Evolutionary conservation across 139 green algal genomes (phyloP).

Genomic region (Pleodorina starrii): DNA sequence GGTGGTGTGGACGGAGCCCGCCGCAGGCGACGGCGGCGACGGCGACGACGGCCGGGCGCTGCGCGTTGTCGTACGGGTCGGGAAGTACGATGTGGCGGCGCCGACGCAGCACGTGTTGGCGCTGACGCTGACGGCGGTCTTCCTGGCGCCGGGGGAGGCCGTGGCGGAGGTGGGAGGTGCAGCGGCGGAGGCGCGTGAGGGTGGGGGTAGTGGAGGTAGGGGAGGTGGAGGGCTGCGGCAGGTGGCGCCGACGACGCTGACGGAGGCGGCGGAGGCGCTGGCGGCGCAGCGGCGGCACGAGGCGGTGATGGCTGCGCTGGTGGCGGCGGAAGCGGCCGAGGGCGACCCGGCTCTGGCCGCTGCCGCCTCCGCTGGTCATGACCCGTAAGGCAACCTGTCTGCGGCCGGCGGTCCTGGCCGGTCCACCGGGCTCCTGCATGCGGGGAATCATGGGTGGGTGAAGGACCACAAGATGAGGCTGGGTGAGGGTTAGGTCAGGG

Average conservation of each 20-base stretch:
- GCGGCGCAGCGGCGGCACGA: conserved; percentile 32
- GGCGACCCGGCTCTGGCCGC: too few relatives aligned
- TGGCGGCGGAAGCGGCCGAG: background rate
- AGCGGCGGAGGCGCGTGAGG: background rate
- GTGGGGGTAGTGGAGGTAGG: background rate
- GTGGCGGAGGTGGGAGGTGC: background rate
- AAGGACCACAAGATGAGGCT: too few relatives aligned
- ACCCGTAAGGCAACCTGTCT: too few relatives aligned
- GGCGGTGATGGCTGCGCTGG: conserved; percentile 3
- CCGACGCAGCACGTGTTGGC: conserved; percentile 14
- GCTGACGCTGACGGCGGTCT: conserved; percentile 27
- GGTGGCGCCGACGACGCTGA: background rate
- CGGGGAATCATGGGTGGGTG: too few relatives aligned
- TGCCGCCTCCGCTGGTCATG: too few relatives aligned
- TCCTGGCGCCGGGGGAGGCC: conserved; percentile 7
- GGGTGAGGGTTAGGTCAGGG: too few relatives aligned
- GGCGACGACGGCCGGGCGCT: background rate
- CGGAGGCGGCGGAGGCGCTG: conserved; percentile 20
- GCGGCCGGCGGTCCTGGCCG: too few relatives aligned
- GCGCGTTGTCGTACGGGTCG: conserved; percentile 14
- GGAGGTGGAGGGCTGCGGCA: background rate
- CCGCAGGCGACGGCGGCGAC: too few relatives aligned
- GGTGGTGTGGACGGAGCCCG: conserved; percentile 27
- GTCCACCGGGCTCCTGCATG: too few relatives aligned
- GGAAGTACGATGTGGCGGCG: background rate